A percentile compares a stretch with the other conserved stretches of the same genome.
These are phyloP conservation scores for Pythium pyrilobum DNA, from an alignment of 352 stramenopile species.

Conservation along the genomic window DNA sequence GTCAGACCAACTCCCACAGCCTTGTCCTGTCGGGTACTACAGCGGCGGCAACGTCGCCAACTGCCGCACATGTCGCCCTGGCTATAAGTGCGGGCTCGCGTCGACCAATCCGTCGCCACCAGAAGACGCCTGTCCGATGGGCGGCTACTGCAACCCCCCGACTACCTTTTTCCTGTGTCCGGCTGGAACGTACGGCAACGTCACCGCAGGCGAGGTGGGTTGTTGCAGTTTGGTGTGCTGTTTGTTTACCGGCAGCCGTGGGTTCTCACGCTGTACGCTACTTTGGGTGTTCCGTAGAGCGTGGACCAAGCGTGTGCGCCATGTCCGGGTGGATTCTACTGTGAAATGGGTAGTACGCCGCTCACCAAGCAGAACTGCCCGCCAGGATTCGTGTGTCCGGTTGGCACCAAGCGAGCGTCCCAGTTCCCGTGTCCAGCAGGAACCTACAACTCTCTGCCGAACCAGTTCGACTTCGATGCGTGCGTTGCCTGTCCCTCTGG, in stretches of 20 bases:
- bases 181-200: conserved; percentile 81
- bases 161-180: conserved; percentile 85
- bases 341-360: conserved; percentile 68
- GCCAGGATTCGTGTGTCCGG: conserved; percentile 61
- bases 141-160: conserved; percentile 84
- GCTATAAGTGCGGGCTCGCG: conserved; percentile 77
- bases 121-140: conserved; percentile 83
- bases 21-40: conserved; percentile 86
- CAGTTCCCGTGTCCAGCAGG: conserved; percentile 85
- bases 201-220: conserved; percentile 65
- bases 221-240: too few species aligned
- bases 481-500: conserved; percentile 60
- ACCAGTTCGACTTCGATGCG: conserved; percentile 37
- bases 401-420: conserved; percentile 51
- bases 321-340: conserved; percentile 76
- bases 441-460: conserved; percentile 65
- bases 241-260: too few species aligned
- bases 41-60: conserved; percentile 69
- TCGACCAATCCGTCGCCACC: conserved; percentile 75
- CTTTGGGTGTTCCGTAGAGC: conserved; percentile 55
- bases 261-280: too few species aligned
- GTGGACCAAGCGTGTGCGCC: conserved; percentile 69
- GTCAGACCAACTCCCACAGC: conserved; percentile 61
- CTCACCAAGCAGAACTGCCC: conserved; percentile 61
- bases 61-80: conserved; percentile 54